Evolutionary conservation across 176 grass and related monocot species (phyloP).

Genomic region (Oryza glaberrima): DNA sequence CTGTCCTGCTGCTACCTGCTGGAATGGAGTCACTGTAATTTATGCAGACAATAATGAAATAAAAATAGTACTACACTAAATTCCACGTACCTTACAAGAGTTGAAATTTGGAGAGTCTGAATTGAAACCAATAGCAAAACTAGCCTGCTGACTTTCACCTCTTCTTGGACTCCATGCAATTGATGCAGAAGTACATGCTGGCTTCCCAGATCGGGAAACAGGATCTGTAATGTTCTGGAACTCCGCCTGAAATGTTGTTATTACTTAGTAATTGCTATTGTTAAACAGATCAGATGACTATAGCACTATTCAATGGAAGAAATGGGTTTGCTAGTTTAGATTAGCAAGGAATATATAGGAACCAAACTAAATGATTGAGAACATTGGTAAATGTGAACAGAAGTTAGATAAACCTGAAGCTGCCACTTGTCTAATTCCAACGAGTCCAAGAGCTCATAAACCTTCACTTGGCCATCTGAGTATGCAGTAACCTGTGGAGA

Average conservation of each 20-base stretch:
- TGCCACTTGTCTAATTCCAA: slow-evolving; percentile 97
- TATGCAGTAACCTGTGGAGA: slow-evolving; percentile 74
- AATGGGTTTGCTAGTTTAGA: background rate
- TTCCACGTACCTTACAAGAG: slow-evolving; percentile 73
- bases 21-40: slow-evolving; percentile 16
- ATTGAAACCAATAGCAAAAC: slow-evolving; percentile 94
- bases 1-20: background rate
- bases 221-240: slow-evolving; percentile 83
- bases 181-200: slow-evolving; percentile 67
- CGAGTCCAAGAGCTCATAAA: slow-evolving; percentile 77
- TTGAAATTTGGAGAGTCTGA: slow-evolving; percentile 84
- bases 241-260: slow-evolving; percentile 68
- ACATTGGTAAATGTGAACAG: slow-evolving; percentile 19
- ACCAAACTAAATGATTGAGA: slow-evolving; percentile 20
- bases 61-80: slow-evolving; percentile 1
- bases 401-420: slow-evolving; percentile 80
- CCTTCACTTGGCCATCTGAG: slow-evolving; percentile 94
- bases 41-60: slow-evolving; percentile 4
- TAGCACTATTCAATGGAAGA: slow-evolving; percentile 16
- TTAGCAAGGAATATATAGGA: slow-evolving; percentile 18
- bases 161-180: slow-evolving; percentile 83
- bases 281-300: slow-evolving; percentile 19
- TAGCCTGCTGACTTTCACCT: slow-evolving; percentile 58
- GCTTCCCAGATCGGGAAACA: slow-evolving; percentile 72
- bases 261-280: slow-evolving; percentile 6